Base-by-base conservation (phyloP, 2,329 filamentous ascomycete genomes). In the Microcera coccophila region DNA sequence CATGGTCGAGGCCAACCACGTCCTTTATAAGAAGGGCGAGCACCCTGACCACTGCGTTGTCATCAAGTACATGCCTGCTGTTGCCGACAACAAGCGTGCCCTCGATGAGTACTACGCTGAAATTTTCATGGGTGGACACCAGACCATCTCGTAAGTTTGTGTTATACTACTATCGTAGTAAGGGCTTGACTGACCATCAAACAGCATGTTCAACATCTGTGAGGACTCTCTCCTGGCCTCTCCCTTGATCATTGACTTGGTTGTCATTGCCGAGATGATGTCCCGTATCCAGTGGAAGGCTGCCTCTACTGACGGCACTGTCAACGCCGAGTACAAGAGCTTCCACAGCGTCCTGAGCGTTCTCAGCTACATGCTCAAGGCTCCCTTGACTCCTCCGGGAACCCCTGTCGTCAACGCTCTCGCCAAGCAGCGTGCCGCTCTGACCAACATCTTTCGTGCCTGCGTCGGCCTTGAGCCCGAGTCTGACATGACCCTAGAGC, bases 61-160 rank as follows among this genome's bases (percentile, higher is more conserved):
- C 58, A 98, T 98, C 82, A 98, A 98, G 81, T 98, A 98, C 77
- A 95, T 98, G 90, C 93, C 93, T 26, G 89, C 90, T 51, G 93
- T 98, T 37, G 93, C 93, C 50, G 93, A 98, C 73, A 94, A 96
- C 80, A 98, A 98, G 82, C 90, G 93, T 64, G 93, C 93, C 41
- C 79, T 98, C 41, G 93, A 98, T 62, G 93, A 98, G 78, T 98
- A 98, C 80, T 96, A 96, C 59, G 93, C 90, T 42, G 91, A 98
- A 78, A 97, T 98, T 71, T 98, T 98, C 80, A 80, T 97, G 72
- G 93, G 93, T 55, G 93, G 93, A 32, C 93, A 97, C 73, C 93
- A 98, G 76, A 97, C 90, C 59, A 98, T 98, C 66, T 85, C 81
- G 75, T 81, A 67, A 74, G 78, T 70, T n/a, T 14, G 28, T 21